Evolutionary conservation across 106 monocot species (phyloP).

Genomic region (Alisma plantagoaquatica): DNA sequence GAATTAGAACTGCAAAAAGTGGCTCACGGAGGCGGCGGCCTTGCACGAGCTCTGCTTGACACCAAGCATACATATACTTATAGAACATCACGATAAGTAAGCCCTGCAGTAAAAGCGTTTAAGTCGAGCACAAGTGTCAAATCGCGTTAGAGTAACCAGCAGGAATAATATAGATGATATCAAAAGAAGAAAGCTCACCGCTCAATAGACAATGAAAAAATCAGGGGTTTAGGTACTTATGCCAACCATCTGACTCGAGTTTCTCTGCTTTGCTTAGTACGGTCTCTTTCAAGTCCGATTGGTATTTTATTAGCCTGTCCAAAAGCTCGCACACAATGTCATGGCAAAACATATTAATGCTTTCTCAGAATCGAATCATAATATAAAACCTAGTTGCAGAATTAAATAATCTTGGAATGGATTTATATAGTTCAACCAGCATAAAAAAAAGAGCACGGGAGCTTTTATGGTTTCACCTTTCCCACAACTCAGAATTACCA

Average conservation of each 20-base stretch:
- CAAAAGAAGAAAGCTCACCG: too few species aligned
- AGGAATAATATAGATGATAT: too few species aligned
- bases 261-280: slow-evolving; percentile 71
- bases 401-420: background rate
- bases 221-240: slow-evolving; percentile 52
- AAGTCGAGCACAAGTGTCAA: too few species aligned
- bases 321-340: background rate
- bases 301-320: slow-evolving; percentile 54
- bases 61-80: too few species aligned
- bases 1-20: too few species aligned
- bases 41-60: too few species aligned
- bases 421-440: background rate
- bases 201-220: too few species aligned
- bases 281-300: slow-evolving; percentile 56
- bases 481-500: slow-evolving; percentile 47
- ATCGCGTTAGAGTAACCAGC: too few species aligned
- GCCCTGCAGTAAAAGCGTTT: too few species aligned
- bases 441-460: background rate
- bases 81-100: too few species aligned
- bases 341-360: background rate
- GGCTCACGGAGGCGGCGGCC: too few species aligned
- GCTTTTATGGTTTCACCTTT: slow-evolving; percentile 60
- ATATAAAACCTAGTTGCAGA: too few species aligned
- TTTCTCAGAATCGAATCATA: background rate
- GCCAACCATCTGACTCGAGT: slow-evolving; percentile 73